Evolutionary conservation across 106 monocot genomes (phyloP).

Genomic region (Ottelia alismoides): DNA sequence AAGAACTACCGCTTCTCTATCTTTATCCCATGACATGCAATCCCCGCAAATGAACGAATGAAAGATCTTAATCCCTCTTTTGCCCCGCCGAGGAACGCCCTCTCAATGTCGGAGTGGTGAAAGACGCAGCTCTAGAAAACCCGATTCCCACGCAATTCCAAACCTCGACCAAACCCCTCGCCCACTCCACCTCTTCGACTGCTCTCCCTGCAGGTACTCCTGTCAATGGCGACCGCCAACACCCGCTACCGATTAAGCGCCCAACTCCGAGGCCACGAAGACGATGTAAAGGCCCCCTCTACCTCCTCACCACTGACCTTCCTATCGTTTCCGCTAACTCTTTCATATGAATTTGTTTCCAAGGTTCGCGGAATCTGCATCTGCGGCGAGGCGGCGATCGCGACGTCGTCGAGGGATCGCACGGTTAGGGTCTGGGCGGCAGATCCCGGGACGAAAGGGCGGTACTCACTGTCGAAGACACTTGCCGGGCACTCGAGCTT

Average conservation of each 20-base stretch:
- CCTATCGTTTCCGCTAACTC: not conserved
- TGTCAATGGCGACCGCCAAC: slow-evolving; percentile 31
- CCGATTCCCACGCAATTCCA: too few species aligned
- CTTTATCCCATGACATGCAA: too few species aligned
- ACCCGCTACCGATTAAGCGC: slow-evolving; percentile 53
- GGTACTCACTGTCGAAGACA: slow-evolving; percentile 43
- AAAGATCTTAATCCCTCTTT: too few species aligned
- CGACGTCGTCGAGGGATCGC: slow-evolving; percentile 78
- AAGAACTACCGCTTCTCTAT: too few species aligned
- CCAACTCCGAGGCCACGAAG: slow-evolving; percentile 74
- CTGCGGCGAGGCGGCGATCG: slow-evolving; percentile 54
- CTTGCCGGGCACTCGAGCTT: slow-evolving; percentile 81
- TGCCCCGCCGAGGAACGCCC: too few species aligned
- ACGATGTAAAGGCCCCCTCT: slow-evolving; percentile 44
- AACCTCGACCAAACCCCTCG: too few species aligned
- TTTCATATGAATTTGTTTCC: not conserved
- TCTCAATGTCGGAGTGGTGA: too few species aligned
- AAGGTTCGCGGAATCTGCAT: slow-evolving; percentile 82
- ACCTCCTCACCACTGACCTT: not conserved
- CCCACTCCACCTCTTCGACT: not conserved
- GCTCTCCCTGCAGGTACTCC: not conserved
- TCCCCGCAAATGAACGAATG: too few species aligned
- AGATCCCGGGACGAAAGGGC: slow-evolving; percentile 33
- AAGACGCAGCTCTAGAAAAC: too few species aligned
- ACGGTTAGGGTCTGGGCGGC: slow-evolving; percentile 69